Conservation (phyloP, 495 filamentous ascomycete genomes). For the Lasiosphaeria hispida region DNA sequence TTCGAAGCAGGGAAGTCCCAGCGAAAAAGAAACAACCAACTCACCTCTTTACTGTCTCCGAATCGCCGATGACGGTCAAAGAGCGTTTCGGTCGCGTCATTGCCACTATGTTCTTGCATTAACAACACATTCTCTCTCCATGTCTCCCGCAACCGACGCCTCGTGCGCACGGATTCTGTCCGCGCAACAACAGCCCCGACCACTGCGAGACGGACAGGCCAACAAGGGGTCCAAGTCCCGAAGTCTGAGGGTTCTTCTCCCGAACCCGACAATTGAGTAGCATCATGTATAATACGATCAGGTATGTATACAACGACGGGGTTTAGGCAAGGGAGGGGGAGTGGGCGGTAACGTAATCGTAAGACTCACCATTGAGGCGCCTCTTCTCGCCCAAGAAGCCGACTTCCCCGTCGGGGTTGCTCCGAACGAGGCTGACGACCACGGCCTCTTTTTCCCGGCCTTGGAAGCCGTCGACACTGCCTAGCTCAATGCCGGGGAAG, state of each 20-base stretch:
- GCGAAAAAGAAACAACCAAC: constrained; percentile 30
- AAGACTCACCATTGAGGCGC: constrained; percentile 75
- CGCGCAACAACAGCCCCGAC: no score
- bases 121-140: constrained; percentile 8
- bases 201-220: no score
- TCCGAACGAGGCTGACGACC: constrained; percentile 84
- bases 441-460: constrained; percentile 96
- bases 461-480: constrained; percentile 96
- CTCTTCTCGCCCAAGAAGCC: constrained; percentile 94
- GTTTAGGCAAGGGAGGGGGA: background rate
- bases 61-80: constrained; percentile 87
- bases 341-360: no score
- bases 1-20: background rate
- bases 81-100: constrained; percentile 93
- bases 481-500: constrained; percentile 83
- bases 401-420: constrained; percentile 81
- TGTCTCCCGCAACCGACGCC: background rate
- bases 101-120: constrained; percentile 59
- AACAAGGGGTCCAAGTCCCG: background rate
- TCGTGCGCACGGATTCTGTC: background rate
- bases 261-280: background rate
- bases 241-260: constrained; percentile 2
- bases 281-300: background rate
- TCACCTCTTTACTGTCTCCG: constrained; percentile 83
- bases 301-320: constrained; percentile 2